Evolutionary conservation across 129 eudicot genomes (phyloP).

Genomic region (Oenanthe sinensis): DNA sequence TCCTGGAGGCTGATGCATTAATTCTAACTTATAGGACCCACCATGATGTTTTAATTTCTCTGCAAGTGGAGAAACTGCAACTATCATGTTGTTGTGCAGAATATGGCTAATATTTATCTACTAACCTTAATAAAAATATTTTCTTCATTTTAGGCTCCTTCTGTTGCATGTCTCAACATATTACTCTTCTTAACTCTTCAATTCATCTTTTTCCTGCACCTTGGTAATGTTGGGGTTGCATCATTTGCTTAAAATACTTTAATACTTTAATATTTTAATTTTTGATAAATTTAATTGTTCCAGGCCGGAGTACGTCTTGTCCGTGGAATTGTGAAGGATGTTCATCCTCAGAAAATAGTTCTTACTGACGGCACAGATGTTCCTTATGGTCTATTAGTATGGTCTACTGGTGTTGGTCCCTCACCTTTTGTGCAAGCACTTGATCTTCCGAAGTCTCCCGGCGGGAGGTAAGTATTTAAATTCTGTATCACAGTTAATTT

Average conservation of each 20-base stretch:
- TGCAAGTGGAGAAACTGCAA: neutral
- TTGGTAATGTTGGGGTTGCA: neutral
- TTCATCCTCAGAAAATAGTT: conserved; percentile 57
- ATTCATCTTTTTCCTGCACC: neutral
- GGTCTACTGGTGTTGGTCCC: conserved; percentile 99
- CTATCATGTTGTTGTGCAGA: neutral
- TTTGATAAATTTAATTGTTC: conserved; percentile 8
- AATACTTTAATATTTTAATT: neutral
- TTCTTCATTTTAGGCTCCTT: neutral
- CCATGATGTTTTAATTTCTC: neutral
- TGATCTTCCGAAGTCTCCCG: conserved; percentile 75
- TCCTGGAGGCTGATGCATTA: neutral
- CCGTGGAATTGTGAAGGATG: conserved; percentile 90
- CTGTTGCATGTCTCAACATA: neutral
- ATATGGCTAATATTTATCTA: neutral
- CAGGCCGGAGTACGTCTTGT: conserved; percentile 95
- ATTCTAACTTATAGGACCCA: neutral
- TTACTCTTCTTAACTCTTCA: neutral
- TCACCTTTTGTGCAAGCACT: conserved; percentile 60
- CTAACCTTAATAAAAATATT: too few species aligned
- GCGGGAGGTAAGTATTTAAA: conserved; percentile 52
- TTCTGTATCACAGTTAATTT: neutral
- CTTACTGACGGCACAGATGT: conserved; percentile 80
- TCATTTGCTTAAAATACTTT: neutral
- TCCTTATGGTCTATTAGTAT: conserved; percentile 85